A percentile compares a stretch with the other conserved stretches of the same genome.
These are phyloP conservation scores for Moesziomyces parantarcticus DNA, from an alignment of 1,284 basidiomycete genomes.

Conservation along the genomic window DNA sequence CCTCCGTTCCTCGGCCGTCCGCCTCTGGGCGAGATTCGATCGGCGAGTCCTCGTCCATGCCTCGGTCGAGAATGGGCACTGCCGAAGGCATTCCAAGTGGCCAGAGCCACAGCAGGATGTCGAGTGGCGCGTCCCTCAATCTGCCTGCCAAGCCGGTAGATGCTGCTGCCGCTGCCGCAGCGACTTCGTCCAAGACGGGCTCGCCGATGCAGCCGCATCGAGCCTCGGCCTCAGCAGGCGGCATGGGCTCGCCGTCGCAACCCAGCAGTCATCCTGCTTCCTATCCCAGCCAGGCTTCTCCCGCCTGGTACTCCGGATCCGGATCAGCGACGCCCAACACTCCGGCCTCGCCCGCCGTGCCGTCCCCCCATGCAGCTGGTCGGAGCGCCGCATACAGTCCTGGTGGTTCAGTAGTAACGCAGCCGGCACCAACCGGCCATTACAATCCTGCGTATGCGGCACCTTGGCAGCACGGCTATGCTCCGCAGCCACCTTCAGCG, in stretches of 20 bases:
- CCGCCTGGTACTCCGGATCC: conserved; percentile 18
- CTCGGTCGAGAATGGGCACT: conserved; percentile 20
- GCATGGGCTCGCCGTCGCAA: conserved; percentile 16
- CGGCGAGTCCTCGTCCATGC: neutral
- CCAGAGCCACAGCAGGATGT: conserved; percentile 17
- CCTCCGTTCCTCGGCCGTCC: neutral
- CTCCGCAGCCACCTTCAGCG: conserved; percentile 7
- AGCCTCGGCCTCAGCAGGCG: neutral
- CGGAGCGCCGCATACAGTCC: conserved; percentile 13
- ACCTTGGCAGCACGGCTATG: conserved; percentile 36
- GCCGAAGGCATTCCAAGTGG: conserved; percentile 11
- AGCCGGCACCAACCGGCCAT: conserved; percentile 20
- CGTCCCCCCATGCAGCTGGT: conserved; percentile 3
- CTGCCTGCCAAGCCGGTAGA: conserved; percentile 40
- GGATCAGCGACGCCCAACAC: conserved; percentile 16
- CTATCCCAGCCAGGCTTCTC: conserved; percentile 17
- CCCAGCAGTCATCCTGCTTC: conserved; percentile 12
- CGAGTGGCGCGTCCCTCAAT: conserved; percentile 16
- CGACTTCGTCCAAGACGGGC: conserved; percentile 2
- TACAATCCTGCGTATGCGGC: conserved; percentile 42
- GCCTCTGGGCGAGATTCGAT: neutral
- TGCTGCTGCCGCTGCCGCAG: conserved; percentile 29
- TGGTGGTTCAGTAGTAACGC: conserved; percentile 14
- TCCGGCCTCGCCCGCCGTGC: conserved; percentile 23
- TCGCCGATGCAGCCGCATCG: conserved; percentile 8